Percentiles rank a stretch among this genome's conserved stretches.
These are phyloP conservation scores for Podila epicladia DNA, from an alignment of 192 early-diverging fungal genomes.

Conservation along the genomic window DNA sequence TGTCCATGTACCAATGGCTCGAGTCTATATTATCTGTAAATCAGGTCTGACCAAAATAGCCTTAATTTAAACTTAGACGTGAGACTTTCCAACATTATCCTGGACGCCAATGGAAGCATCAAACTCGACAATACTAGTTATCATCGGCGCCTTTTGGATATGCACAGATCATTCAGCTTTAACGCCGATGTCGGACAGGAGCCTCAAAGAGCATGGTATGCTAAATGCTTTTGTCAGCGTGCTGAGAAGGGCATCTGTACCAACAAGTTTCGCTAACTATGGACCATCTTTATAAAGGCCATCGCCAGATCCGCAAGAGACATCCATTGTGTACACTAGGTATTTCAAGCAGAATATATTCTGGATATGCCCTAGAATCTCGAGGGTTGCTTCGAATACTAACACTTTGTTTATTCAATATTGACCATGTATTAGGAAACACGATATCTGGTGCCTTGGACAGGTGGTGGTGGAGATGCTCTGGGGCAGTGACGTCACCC, in stretches of 20 bases:
- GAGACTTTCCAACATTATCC: constrained; percentile 53
- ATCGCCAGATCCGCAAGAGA: constrained; percentile 70
- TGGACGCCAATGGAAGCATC: constrained; percentile 56
- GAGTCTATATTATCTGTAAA: no score
- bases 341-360: neutral
- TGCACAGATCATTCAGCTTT: constrained; percentile 43
- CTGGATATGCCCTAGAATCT: neutral
- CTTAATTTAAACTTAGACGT: constrained; percentile 45
- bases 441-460: constrained; percentile 81
- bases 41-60: no score
- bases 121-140: constrained; percentile 75
- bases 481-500: constrained; percentile 68
- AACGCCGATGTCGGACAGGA: constrained; percentile 25
- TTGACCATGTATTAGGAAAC: constrained; percentile 54
- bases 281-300: constrained; percentile 27
- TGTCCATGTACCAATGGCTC: neutral
- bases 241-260: no score
- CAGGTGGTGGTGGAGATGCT: constrained; percentile 76
- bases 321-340: constrained; percentile 64
- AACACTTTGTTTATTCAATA: neutral
- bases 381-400: neutral
- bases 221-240: neutral
- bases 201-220: constrained; percentile 24
- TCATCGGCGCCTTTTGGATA: constrained; percentile 63
- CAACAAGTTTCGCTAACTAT: no score